Percentiles rank a stretch among this genome's conserved stretches.
These are phyloP conservation scores for Debaryomyces hansenii DNA, from an alignment of 805 yeast genomes.

Conservation along the genomic window DNA sequence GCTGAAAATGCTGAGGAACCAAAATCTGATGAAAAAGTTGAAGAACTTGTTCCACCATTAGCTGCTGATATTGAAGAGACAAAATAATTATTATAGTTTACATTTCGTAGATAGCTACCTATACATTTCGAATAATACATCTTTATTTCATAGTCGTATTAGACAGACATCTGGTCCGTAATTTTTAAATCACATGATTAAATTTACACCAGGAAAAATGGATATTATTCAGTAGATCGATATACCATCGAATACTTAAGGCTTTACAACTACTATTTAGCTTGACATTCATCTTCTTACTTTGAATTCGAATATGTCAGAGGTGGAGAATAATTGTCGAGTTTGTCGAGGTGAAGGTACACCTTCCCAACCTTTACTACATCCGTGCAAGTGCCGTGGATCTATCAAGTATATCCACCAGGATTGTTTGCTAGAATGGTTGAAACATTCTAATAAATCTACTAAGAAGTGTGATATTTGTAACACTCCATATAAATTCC, in stretches of 20 bases:
- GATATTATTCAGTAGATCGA: too few relatives aligned
- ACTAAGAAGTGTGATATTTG: constrained; percentile 82
- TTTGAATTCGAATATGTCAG: not conserved
- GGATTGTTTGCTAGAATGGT: constrained; percentile 88
- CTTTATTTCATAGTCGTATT: too few relatives aligned
- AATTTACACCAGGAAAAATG: too few relatives aligned
- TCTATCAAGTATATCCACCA: constrained; percentile 92
- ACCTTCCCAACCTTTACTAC: constrained; percentile 71
- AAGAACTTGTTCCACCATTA: constrained; percentile 10
- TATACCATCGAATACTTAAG: too few relatives aligned
- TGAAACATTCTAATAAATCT: constrained; percentile 61
- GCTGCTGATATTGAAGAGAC: constrained; percentile 14
- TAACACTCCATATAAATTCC: constrained; percentile 68
- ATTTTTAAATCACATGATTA: too few relatives aligned
- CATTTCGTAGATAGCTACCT: not conserved
- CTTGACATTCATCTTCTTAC: too few relatives aligned
- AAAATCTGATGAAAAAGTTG: constrained; percentile 4
- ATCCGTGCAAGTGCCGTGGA: constrained; percentile 94
- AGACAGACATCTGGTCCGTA: too few relatives aligned
- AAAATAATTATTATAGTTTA: constrained; percentile 1
- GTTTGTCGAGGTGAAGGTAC: constrained; percentile 94
- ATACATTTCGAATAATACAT: too few relatives aligned
- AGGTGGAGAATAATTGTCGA: constrained; percentile 65
- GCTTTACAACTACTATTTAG: too few relatives aligned
- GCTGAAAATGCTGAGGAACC: constrained; percentile 4